Conservation (phyloP, 2,329 filamentous ascomycete species). For the Clathrospora elynae region DNA sequence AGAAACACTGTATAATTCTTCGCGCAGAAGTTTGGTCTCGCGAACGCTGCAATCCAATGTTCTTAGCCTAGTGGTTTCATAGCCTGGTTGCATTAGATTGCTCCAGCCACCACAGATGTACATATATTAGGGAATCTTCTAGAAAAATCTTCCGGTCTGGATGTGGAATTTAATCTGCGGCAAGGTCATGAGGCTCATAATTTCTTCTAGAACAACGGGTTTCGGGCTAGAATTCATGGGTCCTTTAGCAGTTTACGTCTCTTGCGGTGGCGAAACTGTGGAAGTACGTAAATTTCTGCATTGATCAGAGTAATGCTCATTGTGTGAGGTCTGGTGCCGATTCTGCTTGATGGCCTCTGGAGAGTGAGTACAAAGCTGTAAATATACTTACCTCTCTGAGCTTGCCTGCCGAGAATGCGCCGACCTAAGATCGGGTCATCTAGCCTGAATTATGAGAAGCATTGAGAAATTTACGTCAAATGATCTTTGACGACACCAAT, state of each 20-base stretch:
- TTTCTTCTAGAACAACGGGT: conserved; percentile 14
- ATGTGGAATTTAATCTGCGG: conserved; percentile 26
- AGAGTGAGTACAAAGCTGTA: background rate
- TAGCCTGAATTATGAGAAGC: background rate
- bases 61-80: conserved; percentile 21
- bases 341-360: background rate
- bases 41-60: conserved; percentile 4
- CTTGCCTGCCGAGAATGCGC: too few relatives aligned
- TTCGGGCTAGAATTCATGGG: conserved; percentile 6
- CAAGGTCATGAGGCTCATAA: conserved; percentile 29
- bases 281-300: conserved; percentile 3
- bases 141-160: conserved; percentile 26
- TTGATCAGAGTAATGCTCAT: conserved; percentile 1
- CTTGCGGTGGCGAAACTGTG: background rate
- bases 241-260: too few relatives aligned
- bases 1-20: conserved; percentile 2
- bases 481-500: conserved; percentile 13
- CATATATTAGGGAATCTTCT: conserved; percentile 27
- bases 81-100: conserved; percentile 30
- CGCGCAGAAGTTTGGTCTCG: background rate
- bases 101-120: conserved; percentile 14
- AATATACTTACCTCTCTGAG: conserved; percentile 1
- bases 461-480: conserved; percentile 5
- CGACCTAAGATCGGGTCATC: too few relatives aligned
- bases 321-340: conserved; percentile 2